Conservation (phyloP, 2,329 filamentous ascomycete species). For the Alternaria incomplexa region DNA sequence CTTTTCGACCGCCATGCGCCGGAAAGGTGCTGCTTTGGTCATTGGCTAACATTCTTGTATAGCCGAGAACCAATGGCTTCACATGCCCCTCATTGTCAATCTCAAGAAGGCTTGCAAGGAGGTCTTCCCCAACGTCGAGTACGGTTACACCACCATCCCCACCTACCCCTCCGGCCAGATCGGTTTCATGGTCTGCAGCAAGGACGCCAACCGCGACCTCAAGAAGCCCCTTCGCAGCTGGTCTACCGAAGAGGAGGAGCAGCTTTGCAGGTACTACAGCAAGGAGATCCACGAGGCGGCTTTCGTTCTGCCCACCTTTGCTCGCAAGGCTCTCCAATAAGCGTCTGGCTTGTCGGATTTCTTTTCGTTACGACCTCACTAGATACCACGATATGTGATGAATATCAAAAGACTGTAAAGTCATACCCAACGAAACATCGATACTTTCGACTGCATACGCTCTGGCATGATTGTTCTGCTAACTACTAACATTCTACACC, state of each 20-base stretch:
- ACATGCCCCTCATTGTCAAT: conserved; percentile 89
- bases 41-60: conserved; percentile 33
- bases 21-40: conserved; percentile 17
- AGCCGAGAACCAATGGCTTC: conserved; percentile 99
- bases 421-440: conserved; percentile 3
- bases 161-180: conserved; percentile 99
- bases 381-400: conserved; percentile 43
- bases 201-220: conserved; percentile 84
- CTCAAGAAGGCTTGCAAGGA: conserved; percentile 97
- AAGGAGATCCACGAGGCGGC: conserved; percentile 93
- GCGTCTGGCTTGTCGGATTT: conserved; percentile 11
- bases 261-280: conserved; percentile 96
- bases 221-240: conserved; percentile 83
- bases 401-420: conserved; percentile 30
- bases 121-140: conserved; percentile 97
- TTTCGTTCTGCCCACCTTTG: conserved; percentile 93
- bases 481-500: background rate
- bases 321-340: conserved; percentile 70
- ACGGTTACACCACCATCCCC: conserved; percentile 98
- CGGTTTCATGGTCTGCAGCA: conserved; percentile 99
- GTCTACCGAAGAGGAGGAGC: conserved; percentile 86
- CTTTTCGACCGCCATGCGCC: conserved; percentile 21
- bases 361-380: conserved; percentile 26
- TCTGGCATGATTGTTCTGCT: background rate
- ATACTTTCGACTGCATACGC: background rate